Evolutionary conservation across 129 eudicot species (phyloP).

Genomic region (Flaveria trinervia): DNA sequence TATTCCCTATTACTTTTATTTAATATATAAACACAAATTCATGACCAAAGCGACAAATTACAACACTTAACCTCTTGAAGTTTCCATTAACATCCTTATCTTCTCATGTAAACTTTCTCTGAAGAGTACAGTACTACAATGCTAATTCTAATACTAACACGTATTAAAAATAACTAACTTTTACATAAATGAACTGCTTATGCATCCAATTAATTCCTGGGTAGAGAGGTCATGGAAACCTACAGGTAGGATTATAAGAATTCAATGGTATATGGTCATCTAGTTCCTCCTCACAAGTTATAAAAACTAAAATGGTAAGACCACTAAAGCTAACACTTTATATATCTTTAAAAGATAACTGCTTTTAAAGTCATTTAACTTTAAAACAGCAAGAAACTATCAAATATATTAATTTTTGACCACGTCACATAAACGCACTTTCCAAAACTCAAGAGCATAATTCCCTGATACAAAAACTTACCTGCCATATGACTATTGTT

Average conservation of each 20-base stretch:
- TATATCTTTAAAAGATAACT: background rate
- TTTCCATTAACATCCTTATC: conserved; percentile 15
- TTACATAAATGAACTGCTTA: background rate
- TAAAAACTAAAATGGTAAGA: background rate
- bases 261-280: background rate
- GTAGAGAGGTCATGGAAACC: conserved; percentile 10
- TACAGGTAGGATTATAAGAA: conserved; percentile 6
- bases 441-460: background rate
- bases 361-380: background rate
- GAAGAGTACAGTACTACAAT: background rate
- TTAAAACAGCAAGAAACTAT: background rate
- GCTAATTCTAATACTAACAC: background rate
- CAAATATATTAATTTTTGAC: background rate
- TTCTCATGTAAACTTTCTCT: background rate
- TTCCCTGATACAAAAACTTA: conserved; percentile 4
- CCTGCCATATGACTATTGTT: background rate
- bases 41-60: background rate
- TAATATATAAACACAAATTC: background rate
- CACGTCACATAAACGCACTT: background rate
- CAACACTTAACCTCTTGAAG: conserved; percentile 11
- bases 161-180: background rate
- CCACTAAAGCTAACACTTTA: background rate
- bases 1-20: conserved; percentile 7
- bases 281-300: conserved; percentile 20
- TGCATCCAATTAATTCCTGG: conserved; percentile 5